Conservation (phyloP, 768 basidiomycete genomes). For the Pleurotus sapidus region DNA sequence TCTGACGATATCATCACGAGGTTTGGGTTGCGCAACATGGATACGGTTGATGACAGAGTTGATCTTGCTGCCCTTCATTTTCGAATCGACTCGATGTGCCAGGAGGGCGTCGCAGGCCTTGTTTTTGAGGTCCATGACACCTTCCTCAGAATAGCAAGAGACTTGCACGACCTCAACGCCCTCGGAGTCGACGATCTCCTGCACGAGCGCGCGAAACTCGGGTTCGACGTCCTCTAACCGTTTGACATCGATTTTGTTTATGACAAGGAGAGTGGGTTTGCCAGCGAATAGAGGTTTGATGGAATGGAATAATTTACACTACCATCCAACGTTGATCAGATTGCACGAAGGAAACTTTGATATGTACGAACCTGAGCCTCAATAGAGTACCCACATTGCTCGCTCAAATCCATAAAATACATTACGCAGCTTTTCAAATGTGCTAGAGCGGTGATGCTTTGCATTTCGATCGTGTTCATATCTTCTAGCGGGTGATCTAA, state of each 20-base stretch:
- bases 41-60: slow-evolving; percentile 93
- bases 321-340: background rate
- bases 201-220: slow-evolving; percentile 75
- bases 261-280: slow-evolving; percentile 91
- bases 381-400: slow-evolving; percentile 96
- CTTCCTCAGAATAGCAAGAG: slow-evolving; percentile 95
- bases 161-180: slow-evolving; percentile 77
- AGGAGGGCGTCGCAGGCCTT: slow-evolving; percentile 94
- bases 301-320: slow-evolving; percentile 99
- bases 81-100: slow-evolving; percentile 90
- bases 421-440: slow-evolving; percentile 92
- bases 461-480: slow-evolving; percentile 99
- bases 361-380: slow-evolving; percentile 79
- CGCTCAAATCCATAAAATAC: slow-evolving; percentile 99
- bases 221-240: slow-evolving; percentile 81
- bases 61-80: slow-evolving; percentile 92
- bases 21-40: slow-evolving; percentile 89
- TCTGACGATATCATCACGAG: slow-evolving; percentile 86
- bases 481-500: slow-evolving; percentile 98
- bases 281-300: slow-evolving; percentile 96
- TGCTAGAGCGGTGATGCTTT: slow-evolving; percentile 96
- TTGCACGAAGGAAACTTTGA: background rate
- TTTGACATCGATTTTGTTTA: slow-evolving; percentile 97
- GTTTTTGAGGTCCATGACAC: slow-evolving; percentile 96
- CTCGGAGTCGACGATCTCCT: slow-evolving; percentile 79